These are phyloP conservation scores for Komagataella pastoris DNA, from an alignment of 805 yeast species.

Conservation along the genomic window DNA sequence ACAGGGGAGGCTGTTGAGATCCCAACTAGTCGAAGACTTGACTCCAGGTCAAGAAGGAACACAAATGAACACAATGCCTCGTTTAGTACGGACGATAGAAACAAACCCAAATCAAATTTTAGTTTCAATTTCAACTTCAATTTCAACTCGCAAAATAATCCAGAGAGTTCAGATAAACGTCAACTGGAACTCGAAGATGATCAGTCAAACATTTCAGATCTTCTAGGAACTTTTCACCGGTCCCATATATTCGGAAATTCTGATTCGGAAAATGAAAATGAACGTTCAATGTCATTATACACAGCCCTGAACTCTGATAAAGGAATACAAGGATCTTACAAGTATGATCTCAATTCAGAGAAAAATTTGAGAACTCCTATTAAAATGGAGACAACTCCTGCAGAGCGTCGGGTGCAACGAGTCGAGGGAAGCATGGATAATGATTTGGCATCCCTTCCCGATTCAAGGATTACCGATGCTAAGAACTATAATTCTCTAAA, in stretches of 20 bases:
- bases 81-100: not conserved
- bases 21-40: conserved; percentile 15
- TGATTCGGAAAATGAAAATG: conserved; percentile 36
- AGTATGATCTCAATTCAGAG: not conserved
- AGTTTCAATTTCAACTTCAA: not conserved
- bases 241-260: conserved; percentile 7
- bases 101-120: not conserved
- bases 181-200: not conserved
- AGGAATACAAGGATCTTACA: not conserved
- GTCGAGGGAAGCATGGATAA: not conserved
- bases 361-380: not conserved
- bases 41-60: not conserved
- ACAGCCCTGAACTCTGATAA: conserved; percentile 32
- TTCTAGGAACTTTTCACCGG: not conserved
- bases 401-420: not conserved
- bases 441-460: not conserved
- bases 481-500: not conserved
- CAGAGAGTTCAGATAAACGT: not conserved
- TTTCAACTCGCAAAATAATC: not conserved
- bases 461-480: not conserved
- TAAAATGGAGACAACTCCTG: not conserved
- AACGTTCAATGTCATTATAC: conserved; percentile 54
- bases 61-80: not conserved
- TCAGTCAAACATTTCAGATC: not conserved
- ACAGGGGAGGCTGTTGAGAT: conserved; percentile 73